Percentiles rank a stretch among this genome's conserved stretches.
Conservation (phyloP, 495 filamentous ascomycete species). For the Trichoderma erinaceum region DNA sequence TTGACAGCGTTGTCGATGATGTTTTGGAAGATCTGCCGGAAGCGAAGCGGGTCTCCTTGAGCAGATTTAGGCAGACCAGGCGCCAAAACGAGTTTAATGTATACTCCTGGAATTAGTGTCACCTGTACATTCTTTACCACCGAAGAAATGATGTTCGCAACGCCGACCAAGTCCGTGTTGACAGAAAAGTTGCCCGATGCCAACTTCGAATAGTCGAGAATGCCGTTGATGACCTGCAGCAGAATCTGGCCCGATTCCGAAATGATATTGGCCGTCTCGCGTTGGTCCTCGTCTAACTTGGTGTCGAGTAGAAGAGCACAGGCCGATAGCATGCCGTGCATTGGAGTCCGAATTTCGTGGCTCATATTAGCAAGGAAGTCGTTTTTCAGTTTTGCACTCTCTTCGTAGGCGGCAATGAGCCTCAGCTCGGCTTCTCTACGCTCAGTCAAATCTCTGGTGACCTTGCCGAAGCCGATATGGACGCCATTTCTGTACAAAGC, state of each 20-base stretch:
- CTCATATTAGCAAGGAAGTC: constrained; percentile 61
- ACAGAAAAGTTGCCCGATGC: constrained; percentile 41
- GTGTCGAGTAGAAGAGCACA: constrained; percentile 41
- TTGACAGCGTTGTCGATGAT: constrained; percentile 43
- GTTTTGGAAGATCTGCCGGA: constrained; percentile 45
- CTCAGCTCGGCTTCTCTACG: constrained; percentile 51
- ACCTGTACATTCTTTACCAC: constrained; percentile 45
- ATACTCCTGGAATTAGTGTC: constrained; percentile 28
- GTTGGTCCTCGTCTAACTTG: constrained; percentile 31
- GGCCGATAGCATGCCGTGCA: constrained; percentile 49
- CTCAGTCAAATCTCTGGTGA: constrained; percentile 59
- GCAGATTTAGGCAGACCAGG: constrained; percentile 35
- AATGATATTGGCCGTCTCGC: constrained; percentile 42
- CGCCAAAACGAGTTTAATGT: constrained; percentile 34
- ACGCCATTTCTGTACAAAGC: constrained; percentile 50
- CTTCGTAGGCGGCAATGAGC: constrained; percentile 57
- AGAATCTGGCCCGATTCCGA: constrained; percentile 43
- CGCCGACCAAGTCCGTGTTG: constrained; percentile 37
- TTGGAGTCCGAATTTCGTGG: constrained; percentile 48
- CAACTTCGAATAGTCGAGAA: constrained; percentile 48
- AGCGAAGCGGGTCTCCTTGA: constrained; percentile 42
- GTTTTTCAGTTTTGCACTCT: constrained; percentile 57
- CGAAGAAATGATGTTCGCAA: constrained; percentile 43
- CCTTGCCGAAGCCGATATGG: constrained; percentile 59
- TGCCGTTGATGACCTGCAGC: constrained; percentile 47